Base-by-base conservation (phyloP, 306 rosid species). In the Adenanthera pavonina region DNA sequence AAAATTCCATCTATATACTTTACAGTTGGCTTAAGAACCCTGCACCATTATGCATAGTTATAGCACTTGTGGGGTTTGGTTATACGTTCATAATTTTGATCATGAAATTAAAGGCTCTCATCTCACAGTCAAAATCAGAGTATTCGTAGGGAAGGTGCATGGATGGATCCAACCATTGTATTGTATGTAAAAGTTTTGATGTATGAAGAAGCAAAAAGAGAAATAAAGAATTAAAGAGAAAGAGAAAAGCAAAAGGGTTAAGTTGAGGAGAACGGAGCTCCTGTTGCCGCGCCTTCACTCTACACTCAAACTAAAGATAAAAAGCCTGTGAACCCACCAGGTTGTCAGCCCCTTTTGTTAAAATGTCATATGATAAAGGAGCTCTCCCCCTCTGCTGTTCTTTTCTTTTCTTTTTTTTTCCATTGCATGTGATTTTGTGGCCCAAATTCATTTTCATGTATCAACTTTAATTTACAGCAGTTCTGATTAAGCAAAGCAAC, bases 401-500 rank as follows among this genome's bases (percentile, higher is more conserved):
- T 61, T 30, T 38, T 54, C 15, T 54, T 3, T 8, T 6, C 2
- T 15, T 8, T 3, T 0, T 3, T 1, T 16, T 9, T 9, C 7
- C 9, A 10, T 64, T 64, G 11, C 80, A 47, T 68, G 85, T 78
- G 72, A 76, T 76, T 69, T 84, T 69, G 41, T 48, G 46, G 15
- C 48, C 65, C 20, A 8, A 46, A 52, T 84, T 80, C 84, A 49
- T 62, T 33, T n/a, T 20, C 72, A 35, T 13, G 1, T 12, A 79
- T 85, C 79, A 78, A 75, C 66, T 78, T 71, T 69, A 67, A 68
- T 68, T 74, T 74, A 48, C 67, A 67, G 69, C 80, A 74, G 78
- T 74, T 85, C 44, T 65, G 48, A 69, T 73, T 52, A 72, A 35
- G 47, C 82, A 64, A 49, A 67, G 20, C 61, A 78, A 73, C 40